These are phyloP conservation scores for Aquilaria agallochum DNA, from an alignment of 441 rosid genomes.

Conservation along the genomic window DNA sequence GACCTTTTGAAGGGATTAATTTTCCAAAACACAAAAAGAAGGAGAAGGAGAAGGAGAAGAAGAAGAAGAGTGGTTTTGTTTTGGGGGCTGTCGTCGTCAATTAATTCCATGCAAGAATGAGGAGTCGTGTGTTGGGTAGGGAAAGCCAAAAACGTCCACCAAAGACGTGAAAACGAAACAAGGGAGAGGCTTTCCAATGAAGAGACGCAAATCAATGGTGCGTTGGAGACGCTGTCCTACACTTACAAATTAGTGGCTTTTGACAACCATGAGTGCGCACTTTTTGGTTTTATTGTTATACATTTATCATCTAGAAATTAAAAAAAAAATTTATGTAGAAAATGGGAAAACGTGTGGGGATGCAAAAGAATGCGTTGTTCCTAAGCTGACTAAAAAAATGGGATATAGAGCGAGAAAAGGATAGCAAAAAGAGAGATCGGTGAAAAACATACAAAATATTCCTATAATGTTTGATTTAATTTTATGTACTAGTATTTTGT, in stretches of 20 bases:
- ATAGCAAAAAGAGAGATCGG: too few relatives aligned
- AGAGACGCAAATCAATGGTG: slow-evolving; percentile 14
- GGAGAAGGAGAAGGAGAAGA: slow-evolving; percentile 11
- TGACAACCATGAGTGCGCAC: slow-evolving; percentile 40
- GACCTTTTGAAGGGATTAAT: slow-evolving; percentile 22
- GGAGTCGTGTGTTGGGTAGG: slow-evolving; percentile 17
- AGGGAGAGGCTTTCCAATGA: slow-evolving; percentile 22
- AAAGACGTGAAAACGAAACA: slow-evolving; percentile 14
- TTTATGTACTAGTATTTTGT: too few relatives aligned
- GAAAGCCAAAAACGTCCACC: slow-evolving; percentile 17
- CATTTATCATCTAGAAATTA: background rate
- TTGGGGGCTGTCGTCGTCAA: slow-evolving; percentile 15
- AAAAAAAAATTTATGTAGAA: background rate
- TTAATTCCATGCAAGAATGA: slow-evolving; percentile 27
- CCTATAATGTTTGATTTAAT: too few relatives aligned
- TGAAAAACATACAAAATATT: too few relatives aligned
- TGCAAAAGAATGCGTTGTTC: slow-evolving; percentile 65
- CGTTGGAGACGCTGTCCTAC: slow-evolving; percentile 17
- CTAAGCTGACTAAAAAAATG: slow-evolving; percentile 56
- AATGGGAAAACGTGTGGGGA: slow-evolving; percentile 43
- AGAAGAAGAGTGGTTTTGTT: slow-evolving; percentile 1
- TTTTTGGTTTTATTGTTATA: slow-evolving; percentile 21
- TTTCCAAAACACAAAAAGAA: slow-evolving; percentile 10
- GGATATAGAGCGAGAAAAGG: slow-evolving; percentile 3
- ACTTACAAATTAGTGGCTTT: slow-evolving; percentile 24